Base-by-base conservation (phyloP, 768 basidiomycete genomes). In the Termitomyces sp. region DNA sequence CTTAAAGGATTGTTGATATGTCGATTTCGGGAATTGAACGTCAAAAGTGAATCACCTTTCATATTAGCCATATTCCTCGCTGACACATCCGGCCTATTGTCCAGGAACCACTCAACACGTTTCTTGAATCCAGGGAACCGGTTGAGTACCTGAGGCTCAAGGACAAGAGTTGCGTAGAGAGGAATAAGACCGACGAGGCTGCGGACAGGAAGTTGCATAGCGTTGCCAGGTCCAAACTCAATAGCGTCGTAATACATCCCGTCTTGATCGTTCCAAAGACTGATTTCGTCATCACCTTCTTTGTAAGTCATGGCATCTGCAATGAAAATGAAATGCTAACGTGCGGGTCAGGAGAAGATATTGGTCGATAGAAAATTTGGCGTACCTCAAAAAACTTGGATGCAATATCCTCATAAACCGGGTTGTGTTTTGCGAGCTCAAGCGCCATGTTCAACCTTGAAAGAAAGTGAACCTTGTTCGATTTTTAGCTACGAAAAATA, bases 171-270 rank as follows among this genome's bases (percentile, higher is more conserved):
- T 8, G 89, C 97, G 70, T 96, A 98, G 20, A 98, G 81, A 1
- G 97, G 97, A 61, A 99, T 98, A 58, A 99, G 82, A n/a, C 97
- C 96, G 60, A 99, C 96, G 60, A 99, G 85, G 68, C 90, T 93
- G 72, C 93, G 87, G 49, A 99, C 85, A 20, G 96, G 95, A 51
- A 99, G 78, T 71, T 97, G 97, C 80, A 93, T 91, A 22, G 88
- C 84, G 66, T 89, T 75, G 7, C 89, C 84, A 1, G 85, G 82
- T 4, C 88, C 89, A 73, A 95, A 94, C 58, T 92, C 85, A 63
- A 98, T 96, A 47, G 91, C 96, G 67, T 99, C 97, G 69, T 97
- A 99, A 77, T 98, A 99, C 88, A 98, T 91, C 27, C 97, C 96
- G 64, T 98, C 95, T 64, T 93, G 74, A 63, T 98, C 97, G 70